Evolutionary conservation across 1,139 yeast species (phyloP), one percentile per base, ranked within the genome.

Genomic region (Candida sp.): DNA sequence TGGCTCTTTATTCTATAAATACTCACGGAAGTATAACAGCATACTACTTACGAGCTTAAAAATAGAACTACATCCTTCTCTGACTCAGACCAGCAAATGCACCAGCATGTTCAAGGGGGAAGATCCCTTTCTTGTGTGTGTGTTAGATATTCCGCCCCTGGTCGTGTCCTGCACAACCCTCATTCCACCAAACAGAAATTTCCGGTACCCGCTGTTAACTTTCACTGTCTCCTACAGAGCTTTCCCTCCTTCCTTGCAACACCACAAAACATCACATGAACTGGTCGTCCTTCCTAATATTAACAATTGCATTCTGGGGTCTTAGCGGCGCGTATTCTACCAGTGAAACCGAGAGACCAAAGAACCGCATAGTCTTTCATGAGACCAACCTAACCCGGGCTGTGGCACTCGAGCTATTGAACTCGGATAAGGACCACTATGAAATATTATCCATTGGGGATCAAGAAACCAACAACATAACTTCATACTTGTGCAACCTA

Each of bases 401-500:
- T 26, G 32, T 38, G 12, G 42, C 42, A 6, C 22, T 38, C 12
- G 31, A 26, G 17, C 11, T 25, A 38, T 38, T n/a, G 42, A 26
- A 38, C 27, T 38, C 42, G 17, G 45, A 44, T 8, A 56, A 54
- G 31, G 63, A 59, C 3, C 55, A 63, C 3, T 70, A 67, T 54
- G 69, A 71, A 40, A 51, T 62, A 2, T 33, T 72, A 38, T 50
- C 53, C 1, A 54, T 61, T 6, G 40, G 52, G 5, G 54, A 51
- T 42, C 47, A 48, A 4, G 49, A 54, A 33, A 47, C 49, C 3
- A 30, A 55, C 12, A 50, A 48, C 25, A n/a, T 38, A 3, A 38
- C 42, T 5, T 47, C 59, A 25, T 56, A 62, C 31, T 40, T 66
- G 12, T 67, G 72, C 52, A 61, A 58, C 31, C 37, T 66, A 25